phyloP scores from a whole-genome alignment of 179 eudicot species.

The Patellifolia procumbens region DNA sequence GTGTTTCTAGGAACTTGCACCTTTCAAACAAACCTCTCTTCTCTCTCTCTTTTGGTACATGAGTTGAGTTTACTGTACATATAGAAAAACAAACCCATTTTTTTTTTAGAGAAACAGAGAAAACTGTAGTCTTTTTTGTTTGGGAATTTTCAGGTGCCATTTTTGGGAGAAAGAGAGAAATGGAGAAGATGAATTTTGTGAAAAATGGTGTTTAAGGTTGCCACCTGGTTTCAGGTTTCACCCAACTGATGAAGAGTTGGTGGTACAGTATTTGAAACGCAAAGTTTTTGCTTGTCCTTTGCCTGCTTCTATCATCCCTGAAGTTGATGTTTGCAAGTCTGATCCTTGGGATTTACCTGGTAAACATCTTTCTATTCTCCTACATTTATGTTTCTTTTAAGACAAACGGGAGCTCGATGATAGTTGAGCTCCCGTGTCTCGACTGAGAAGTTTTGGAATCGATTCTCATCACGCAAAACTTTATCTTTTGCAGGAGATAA shows the following conservation, averaged over 20 bases:
- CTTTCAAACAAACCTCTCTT: not conserved
- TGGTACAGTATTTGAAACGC: slow-evolving; percentile 67
- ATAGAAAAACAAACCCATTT: not conserved
- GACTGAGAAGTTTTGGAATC: too few relatives aligned
- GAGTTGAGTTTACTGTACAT: not conserved
- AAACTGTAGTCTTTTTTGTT: too few relatives aligned
- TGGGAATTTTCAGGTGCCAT: too few relatives aligned
- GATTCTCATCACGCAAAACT: not conserved
- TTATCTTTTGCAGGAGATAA: slow-evolving; percentile 52
- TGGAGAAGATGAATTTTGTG: slow-evolving; percentile 64
- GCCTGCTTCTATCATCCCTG: slow-evolving; percentile 87
- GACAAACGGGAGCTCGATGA: too few relatives aligned
- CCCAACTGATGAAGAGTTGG: slow-evolving; percentile 92
- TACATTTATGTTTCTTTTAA: not conserved
- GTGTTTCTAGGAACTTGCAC: slow-evolving; percentile 27
- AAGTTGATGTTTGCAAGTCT: slow-evolving; percentile 72
- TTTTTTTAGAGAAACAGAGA: not conserved
- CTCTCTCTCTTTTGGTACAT: not conserved
- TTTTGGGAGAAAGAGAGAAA: not conserved
- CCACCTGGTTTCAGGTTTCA: slow-evolving; percentile 92
- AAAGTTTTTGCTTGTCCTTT: slow-evolving; percentile 62
- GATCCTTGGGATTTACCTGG: slow-evolving; percentile 95
- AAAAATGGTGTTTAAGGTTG: slow-evolving; percentile 68
- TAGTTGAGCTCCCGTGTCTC: too few relatives aligned
- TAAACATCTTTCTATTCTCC: slow-evolving; percentile 7